Evolutionary conservation across 768 basidiomycete species (phyloP).

Genomic region (Mycena rosella): DNA sequence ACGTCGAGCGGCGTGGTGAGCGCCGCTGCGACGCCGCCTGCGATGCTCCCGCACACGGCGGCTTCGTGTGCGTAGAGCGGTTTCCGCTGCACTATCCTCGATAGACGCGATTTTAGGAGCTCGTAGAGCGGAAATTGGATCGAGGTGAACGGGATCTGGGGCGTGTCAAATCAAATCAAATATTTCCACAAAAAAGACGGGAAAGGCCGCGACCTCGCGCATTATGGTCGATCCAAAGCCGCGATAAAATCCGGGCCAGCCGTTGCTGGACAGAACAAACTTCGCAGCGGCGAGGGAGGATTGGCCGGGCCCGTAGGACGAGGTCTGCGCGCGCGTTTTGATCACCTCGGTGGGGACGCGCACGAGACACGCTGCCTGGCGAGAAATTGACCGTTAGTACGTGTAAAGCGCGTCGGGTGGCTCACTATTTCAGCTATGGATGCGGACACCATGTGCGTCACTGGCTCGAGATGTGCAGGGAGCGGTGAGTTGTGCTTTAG

Average conservation of each 20-base stretch:
- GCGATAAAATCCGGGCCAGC: slow-evolving; percentile 85
- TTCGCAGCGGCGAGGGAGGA: slow-evolving; percentile 74
- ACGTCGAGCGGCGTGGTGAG: slow-evolving; percentile 96
- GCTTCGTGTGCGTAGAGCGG: slow-evolving; percentile 79
- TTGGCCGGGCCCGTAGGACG: slow-evolving; percentile 70
- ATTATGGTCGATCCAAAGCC: slow-evolving; percentile 88
- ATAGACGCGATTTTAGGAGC: slow-evolving; percentile 67
- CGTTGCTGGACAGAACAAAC: slow-evolving; percentile 69
- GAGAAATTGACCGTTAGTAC: slow-evolving; percentile 24
- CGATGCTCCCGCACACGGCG: slow-evolving; percentile 90
- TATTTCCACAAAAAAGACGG: no score
- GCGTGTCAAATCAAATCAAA: slow-evolving; percentile 36
- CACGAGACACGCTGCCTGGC: slow-evolving; percentile 87
- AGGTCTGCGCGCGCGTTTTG: slow-evolving; percentile 93
- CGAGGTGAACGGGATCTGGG: slow-evolving; percentile 78
- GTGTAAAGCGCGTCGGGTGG: slow-evolving; percentile 31
- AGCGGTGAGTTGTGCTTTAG: slow-evolving; percentile 83
- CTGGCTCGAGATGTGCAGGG: slow-evolving; percentile 69
- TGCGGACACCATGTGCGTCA: slow-evolving; percentile 60
- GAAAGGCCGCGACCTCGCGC: slow-evolving; percentile 71
- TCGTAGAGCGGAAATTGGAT: slow-evolving; percentile 85
- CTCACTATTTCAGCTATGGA: slow-evolving; percentile 70
- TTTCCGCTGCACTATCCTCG: slow-evolving; percentile 64
- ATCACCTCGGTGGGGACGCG: slow-evolving; percentile 97
- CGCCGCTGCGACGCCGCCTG: slow-evolving; percentile 91